These are phyloP conservation scores for Prototheca cutis DNA, from an alignment of 163 green algal genomes.

Conservation along the genomic window DNA sequence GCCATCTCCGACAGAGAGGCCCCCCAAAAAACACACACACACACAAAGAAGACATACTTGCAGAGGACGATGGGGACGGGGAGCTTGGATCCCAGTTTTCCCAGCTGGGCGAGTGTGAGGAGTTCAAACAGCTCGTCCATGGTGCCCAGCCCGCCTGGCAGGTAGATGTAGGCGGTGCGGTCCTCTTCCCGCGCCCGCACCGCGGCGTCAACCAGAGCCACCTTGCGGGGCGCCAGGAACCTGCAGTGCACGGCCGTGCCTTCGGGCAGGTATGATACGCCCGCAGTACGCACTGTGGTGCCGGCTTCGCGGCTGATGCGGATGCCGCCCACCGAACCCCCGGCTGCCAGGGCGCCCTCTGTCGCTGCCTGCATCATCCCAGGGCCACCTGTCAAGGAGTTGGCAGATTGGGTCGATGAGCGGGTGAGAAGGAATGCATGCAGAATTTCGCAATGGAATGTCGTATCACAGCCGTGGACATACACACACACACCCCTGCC, in stretches of 20 bases:
- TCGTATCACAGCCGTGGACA: too few relatives aligned
- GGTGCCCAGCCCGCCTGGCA: constrained; percentile 54
- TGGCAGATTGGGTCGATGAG: too few relatives aligned
- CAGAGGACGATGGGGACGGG: constrained; percentile 41
- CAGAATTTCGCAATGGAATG: too few relatives aligned
- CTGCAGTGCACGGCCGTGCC: constrained; percentile 47
- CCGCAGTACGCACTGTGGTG: constrained; percentile 52
- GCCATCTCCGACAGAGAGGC: too few relatives aligned
- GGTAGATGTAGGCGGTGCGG: constrained; percentile 54
- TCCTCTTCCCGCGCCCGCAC: constrained; percentile 32
- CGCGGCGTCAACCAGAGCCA: constrained; percentile 46
- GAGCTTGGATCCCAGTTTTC: constrained; percentile 45
- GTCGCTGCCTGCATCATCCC: constrained; percentile 58
- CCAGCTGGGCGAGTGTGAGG: constrained; percentile 51
- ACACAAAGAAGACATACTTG: constrained; percentile 48
- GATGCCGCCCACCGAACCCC: constrained; percentile 47
- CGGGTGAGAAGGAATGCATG: too few relatives aligned
- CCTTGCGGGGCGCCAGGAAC: constrained; percentile 59
- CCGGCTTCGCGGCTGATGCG: constrained; percentile 58
- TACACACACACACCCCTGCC: too few relatives aligned
- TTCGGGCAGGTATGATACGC: constrained; percentile 36
- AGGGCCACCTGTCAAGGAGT: constrained; percentile 28
- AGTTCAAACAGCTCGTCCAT: constrained; percentile 56
- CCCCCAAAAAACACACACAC: too few relatives aligned
- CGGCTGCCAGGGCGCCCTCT: constrained; percentile 37